Base-by-base conservation (phyloP, 257 asterid species). In the Paraleonurus japonicus region DNA sequence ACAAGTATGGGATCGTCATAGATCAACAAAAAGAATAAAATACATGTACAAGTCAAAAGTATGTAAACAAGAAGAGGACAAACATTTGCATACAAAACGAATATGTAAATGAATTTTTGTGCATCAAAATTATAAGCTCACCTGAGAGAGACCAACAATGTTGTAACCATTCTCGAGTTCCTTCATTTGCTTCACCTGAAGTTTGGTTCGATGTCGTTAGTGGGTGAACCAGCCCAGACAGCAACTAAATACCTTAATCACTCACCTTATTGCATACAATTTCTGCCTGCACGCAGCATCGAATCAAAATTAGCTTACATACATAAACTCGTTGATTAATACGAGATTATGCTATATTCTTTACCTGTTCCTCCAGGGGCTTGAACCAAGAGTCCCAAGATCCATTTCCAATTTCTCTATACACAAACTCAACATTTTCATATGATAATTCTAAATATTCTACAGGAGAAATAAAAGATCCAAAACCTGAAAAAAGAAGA, bases 101-200 rank as follows among this genome's bases (percentile, higher is more conserved):
- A 47, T 54, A 48, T 59, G 50, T 37, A 61, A 57, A 1, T n/a
- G n/a, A n/a, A n/a, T n/a, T n/a, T n/a, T n/a, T n/a, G n/a, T n/a
- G n/a, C n/a, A n/a, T 50, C 67, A 48, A n/a, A 48, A 24, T 30
- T 41, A 11, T 37, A 70, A 26, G 26, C 7, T 66, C 59, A 92
- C 98, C 97, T 92, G 98, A 69, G 98, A 93, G 63, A 93, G 97
- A 77, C 97, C 98, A 64, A 93, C 97, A 23, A 93, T 87, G 85
- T 87, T 90, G 85, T 89, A 93, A 69, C 98, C 98, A 13, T 76
- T 78, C 71, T 74, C 86, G 72, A 93, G 90, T 65, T 90, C 97
- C 80, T 84, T 65, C 93, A 93, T 81, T 85, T 87, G 79, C 86
- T 90, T 93, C 80, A 93, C 96, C 98, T 92, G 88, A 70, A 76